Evolutionary conservation across 2,329 filamentous ascomycete species (phyloP).

Genomic region (Niveomyces coronatus): DNA sequence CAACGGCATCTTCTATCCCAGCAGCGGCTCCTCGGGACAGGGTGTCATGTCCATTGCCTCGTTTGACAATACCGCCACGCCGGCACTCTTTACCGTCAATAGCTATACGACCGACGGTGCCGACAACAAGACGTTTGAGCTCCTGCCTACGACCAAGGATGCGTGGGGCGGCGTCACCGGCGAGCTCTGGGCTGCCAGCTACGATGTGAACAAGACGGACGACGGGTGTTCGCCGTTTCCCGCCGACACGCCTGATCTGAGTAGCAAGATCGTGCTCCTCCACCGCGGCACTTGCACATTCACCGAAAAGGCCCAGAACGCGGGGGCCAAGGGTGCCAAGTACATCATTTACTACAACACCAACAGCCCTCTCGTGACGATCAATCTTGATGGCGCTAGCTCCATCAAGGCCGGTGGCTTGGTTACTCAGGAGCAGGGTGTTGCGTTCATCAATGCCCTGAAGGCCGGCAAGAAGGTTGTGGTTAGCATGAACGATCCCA

Average conservation of each 20-base stretch:
- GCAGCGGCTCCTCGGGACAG: conserved; percentile 37
- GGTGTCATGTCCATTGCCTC: conserved; percentile 39
- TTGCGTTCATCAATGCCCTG: conserved; percentile 32
- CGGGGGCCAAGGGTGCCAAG: conserved; percentile 43
- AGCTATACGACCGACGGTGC: conserved; percentile 30
- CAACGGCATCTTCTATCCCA: conserved; percentile 38
- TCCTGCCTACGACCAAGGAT: conserved; percentile 28
- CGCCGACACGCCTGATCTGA: conserved; percentile 42
- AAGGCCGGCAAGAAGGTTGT: conserved; percentile 32
- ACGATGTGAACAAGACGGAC: conserved; percentile 27
- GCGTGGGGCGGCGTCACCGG: conserved; percentile 36
- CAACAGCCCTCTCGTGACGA: conserved; percentile 21
- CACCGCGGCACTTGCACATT: conserved; percentile 49
- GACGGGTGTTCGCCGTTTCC: conserved; percentile 10
- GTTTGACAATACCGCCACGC: conserved; percentile 35
- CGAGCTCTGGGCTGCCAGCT: conserved; percentile 38
- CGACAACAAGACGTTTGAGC: conserved; percentile 29
- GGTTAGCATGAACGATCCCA: conserved; percentile 33
- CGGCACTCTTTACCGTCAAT: conserved; percentile 31
- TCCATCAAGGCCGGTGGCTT: conserved; percentile 27
- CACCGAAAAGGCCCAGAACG: conserved; percentile 41
- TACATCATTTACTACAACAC: conserved; percentile 56
- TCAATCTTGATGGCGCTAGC: conserved; percentile 23
- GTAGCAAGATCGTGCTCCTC: conserved; percentile 47
- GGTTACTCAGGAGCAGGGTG: conserved; percentile 31